These are phyloP conservation scores for Hura crepitans DNA, from an alignment of 441 rosid genomes.

Conservation along the genomic window DNA sequence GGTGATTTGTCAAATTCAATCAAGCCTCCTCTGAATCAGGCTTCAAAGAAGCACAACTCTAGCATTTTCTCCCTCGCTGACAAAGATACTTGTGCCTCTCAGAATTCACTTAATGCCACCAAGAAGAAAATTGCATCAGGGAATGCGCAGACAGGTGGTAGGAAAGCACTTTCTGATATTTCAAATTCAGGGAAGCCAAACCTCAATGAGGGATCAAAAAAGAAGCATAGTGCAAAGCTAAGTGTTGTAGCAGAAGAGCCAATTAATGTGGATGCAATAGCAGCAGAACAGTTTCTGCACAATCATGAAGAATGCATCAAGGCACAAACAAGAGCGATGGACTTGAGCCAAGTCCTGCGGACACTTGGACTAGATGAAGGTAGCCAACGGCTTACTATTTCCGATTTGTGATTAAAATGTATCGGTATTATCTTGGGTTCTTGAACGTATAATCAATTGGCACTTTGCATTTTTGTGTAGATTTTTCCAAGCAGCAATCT, in stretches of 20 bases:
- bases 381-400: constrained; percentile 14
- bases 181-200: constrained; percentile 39
- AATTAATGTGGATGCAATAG: constrained; percentile 23
- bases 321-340: constrained; percentile 34
- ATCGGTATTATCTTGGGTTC: neutral
- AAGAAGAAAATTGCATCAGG: constrained; percentile 35
- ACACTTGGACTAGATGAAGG: constrained; percentile 42
- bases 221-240: constrained; percentile 26
- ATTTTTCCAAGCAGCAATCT: constrained; percentile 22
- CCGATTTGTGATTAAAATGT: neutral
- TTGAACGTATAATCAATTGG: constrained; percentile 4
- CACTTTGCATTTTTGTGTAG: constrained; percentile 23
- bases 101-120: constrained; percentile 23
- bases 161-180: constrained; percentile 56
- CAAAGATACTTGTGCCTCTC: constrained; percentile 26
- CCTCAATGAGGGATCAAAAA: constrained; percentile 35
- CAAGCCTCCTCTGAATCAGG: constrained; percentile 35
- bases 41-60: constrained; percentile 34
- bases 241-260: constrained; percentile 31
- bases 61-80: constrained; percentile 22
- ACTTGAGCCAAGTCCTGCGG: constrained; percentile 33
- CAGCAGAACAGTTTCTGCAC: constrained; percentile 48
- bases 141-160: constrained; percentile 27
- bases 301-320: constrained; percentile 53
- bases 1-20: constrained; percentile 57